Evolutionary conservation across 495 filamentous ascomycete species (phyloP).

Genomic region (Penicillium cosmopolitanum): DNA sequence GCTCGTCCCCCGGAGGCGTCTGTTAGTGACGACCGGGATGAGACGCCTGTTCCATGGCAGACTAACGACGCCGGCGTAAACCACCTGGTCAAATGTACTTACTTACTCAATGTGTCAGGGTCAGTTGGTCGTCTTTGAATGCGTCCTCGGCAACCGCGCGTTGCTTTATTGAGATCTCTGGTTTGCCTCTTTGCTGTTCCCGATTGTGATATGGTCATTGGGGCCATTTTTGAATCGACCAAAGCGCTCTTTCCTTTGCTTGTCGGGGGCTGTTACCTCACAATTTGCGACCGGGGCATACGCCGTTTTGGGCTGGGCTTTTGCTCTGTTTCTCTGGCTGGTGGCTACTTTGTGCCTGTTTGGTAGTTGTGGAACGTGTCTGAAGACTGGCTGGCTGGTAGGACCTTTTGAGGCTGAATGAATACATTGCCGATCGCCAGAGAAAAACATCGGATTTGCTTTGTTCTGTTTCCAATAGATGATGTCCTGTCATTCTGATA

Average conservation of each 20-base stretch:
- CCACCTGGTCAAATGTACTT: neutral
- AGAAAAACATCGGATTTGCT: neutral
- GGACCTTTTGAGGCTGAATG: constrained; percentile 1
- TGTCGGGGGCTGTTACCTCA: neutral
- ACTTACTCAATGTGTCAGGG: no score
- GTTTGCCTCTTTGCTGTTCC: neutral
- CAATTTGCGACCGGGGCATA: neutral
- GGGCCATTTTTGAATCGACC: neutral
- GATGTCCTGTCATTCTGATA: neutral
- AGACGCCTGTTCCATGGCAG: constrained; percentile 6
- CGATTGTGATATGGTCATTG: constrained; percentile 4
- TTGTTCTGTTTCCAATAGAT: neutral
- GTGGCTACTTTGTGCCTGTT: neutral
- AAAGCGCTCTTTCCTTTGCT: neutral
- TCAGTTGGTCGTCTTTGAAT: neutral
- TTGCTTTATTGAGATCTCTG: constrained; percentile 1
- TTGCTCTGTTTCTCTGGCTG: neutral
- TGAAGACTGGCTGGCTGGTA: neutral
- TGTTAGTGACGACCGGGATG: neutral
- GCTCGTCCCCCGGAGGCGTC: neutral
- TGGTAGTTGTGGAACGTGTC: constrained; percentile 1
- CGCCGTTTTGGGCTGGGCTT: neutral
- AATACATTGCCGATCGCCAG: neutral
- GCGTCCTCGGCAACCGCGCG: constrained; percentile 2
- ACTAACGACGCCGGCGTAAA: neutral